A percentile compares a stretch with the other conserved stretches of the same genome.
Evolutionary conservation across 2,329 filamentous ascomycete genomes (phyloP).

Genomic region (Xylaria hypoxylon): DNA sequence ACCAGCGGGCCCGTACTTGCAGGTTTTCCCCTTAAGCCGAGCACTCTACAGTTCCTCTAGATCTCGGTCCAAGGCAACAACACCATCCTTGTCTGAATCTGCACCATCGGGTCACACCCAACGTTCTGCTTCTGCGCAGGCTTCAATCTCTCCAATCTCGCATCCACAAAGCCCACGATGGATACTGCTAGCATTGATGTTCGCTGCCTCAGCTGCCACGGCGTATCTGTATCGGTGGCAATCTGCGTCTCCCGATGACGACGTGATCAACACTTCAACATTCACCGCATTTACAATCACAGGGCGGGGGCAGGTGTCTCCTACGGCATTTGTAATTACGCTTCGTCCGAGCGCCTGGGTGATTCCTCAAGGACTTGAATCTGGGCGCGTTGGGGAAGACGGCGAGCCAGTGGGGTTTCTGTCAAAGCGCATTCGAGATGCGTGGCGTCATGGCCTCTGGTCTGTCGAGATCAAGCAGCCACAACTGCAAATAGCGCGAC

Average conservation of each 20-base stretch:
- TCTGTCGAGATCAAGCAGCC: conserved; percentile 95
- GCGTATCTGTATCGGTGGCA: conserved; percentile 25
- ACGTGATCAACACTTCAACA: conserved; percentile 64
- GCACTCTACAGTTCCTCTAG: conserved; percentile 11
- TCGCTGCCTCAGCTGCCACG: conserved; percentile 26
- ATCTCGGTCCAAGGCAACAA: conserved; percentile 10
- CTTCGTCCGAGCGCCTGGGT: conserved; percentile 54
- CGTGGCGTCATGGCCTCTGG: conserved; percentile 78
- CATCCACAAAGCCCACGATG: conserved; percentile 23
- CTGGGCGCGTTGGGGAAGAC: conserved; percentile 28
- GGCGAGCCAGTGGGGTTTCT: conserved; percentile 19
- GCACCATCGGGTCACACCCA: not conserved
- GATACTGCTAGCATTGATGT: conserved; percentile 29
- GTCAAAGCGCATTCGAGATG: conserved; percentile 49
- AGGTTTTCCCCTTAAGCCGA: not conserved
- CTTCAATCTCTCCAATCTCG: not conserved
- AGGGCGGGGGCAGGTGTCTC: conserved; percentile 70
- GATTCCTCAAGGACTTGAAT: not conserved
- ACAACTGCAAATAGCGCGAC: conserved; percentile 88
- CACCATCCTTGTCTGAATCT: conserved; percentile 2
- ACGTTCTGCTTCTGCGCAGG: not conserved
- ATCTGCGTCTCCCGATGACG: conserved; percentile 25
- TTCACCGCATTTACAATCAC: conserved; percentile 76
- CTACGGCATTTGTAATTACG: conserved; percentile 76
- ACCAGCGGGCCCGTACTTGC: not conserved